These are phyloP conservation scores for Neoboletus subvelutipes DNA, from an alignment of 768 basidiomycete genomes.

Conservation along the genomic window DNA sequence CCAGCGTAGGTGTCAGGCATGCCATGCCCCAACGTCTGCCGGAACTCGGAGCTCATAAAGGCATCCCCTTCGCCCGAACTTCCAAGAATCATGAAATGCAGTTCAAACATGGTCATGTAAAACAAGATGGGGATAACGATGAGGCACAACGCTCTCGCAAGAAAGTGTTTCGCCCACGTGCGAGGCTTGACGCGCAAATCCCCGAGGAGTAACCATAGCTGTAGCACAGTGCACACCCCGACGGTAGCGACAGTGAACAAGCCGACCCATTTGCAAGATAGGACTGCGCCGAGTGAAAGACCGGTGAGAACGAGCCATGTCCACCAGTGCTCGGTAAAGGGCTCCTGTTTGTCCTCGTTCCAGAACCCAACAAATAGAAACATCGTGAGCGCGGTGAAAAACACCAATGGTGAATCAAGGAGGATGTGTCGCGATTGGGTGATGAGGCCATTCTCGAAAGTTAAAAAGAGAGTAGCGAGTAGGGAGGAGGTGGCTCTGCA, in stretches of 20 bases:
- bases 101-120: constrained; percentile 96
- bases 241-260: constrained; percentile 96
- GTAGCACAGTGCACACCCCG: constrained; percentile 78
- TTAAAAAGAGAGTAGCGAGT: constrained; percentile 86
- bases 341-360: constrained; percentile 82
- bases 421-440: constrained; percentile 97
- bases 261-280: constrained; percentile 97
- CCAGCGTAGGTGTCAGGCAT: constrained; percentile 95
- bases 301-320: constrained; percentile 86
- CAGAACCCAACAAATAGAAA: constrained; percentile 90
- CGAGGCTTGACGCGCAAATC: constrained; percentile 76
- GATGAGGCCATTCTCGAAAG: constrained; percentile 94
- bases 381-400: constrained; percentile 90
- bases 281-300: constrained; percentile 86
- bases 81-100: constrained; percentile 87
- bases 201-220: constrained; percentile 88
- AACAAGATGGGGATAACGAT: constrained; percentile 83
- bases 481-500: constrained; percentile 91
- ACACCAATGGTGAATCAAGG: constrained; percentile 96
- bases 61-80: constrained; percentile 96
- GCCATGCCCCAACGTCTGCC: constrained; percentile 84
- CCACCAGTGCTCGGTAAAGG: constrained; percentile 93
- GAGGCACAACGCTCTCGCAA: constrained; percentile 85
- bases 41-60: constrained; percentile 99
- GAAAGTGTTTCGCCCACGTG: constrained; percentile 80